Conservation (phyloP, 148 eudicot genomes). For the Camellia granthamiana region DNA sequence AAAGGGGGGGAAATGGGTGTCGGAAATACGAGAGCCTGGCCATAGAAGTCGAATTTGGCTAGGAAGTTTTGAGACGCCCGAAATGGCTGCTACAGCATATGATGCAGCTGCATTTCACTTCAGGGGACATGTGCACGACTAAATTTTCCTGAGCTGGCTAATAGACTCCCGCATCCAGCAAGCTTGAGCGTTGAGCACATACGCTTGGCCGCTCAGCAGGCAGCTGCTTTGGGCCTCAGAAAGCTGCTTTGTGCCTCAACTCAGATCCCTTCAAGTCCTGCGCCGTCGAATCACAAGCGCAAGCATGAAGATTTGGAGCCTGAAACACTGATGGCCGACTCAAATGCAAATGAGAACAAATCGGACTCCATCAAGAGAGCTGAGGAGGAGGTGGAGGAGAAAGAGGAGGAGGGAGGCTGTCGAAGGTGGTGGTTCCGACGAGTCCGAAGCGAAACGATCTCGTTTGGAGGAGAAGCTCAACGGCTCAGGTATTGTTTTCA, state of each 20-base stretch:
- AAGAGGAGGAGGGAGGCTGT: conserved; percentile 15
- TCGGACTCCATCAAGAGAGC: conserved; percentile 13
- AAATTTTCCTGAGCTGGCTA: conserved; percentile 55
- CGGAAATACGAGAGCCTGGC: conserved; percentile 65
- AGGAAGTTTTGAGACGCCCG: conserved; percentile 60
- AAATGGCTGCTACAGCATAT: conserved; percentile 70
- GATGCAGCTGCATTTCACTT: conserved; percentile 60
- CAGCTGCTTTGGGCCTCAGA: conserved; percentile 30
- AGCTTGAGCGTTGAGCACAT: conserved; percentile 47
- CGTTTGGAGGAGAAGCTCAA: conserved; percentile 52
- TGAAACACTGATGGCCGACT: conserved; percentile 11
- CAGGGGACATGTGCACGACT: conserved; percentile 41
- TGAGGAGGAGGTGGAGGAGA: not conserved
- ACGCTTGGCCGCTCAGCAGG: conserved; percentile 56
- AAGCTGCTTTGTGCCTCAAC: not conserved
- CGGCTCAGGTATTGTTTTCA: conserved; percentile 34
- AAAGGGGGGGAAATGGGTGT: conserved; percentile 78
- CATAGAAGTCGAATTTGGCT: conserved; percentile 57
- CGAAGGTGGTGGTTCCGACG: conserved; percentile 27
- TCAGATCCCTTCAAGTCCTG: conserved; percentile 15
- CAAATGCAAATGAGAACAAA: conserved; percentile 17
- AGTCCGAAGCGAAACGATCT: conserved; percentile 55
- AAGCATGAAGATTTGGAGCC: conserved; percentile 60
- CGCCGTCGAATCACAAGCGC: conserved; percentile 44
- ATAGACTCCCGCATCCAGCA: conserved; percentile 37